Base-by-base conservation (phyloP, 768 basidiomycete species). In the Nidularia sp. region DNA sequence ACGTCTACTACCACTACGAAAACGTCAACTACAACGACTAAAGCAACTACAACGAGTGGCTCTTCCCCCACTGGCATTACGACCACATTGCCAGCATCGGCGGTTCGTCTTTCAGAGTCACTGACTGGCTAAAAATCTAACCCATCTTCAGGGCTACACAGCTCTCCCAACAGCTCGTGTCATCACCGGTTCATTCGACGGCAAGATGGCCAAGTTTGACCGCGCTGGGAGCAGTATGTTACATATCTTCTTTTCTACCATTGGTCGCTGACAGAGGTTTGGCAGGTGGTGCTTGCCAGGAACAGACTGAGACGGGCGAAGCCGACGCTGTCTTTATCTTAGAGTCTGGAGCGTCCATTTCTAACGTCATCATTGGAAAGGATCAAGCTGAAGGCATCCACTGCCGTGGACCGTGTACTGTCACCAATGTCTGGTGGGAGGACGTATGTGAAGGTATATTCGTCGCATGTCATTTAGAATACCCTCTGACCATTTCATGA, bases 381-480 rank as follows among this genome's bases (percentile, higher is more conserved):
- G 58, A 57, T 36, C 64, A 66, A 53, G 63, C 64, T 41, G 64
- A 66, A 52, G 64, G 62, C 45, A 66, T 66, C 31, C 64, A 66
- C 50, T 66, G 64, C 39, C 61, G 61, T 49, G 64, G 64, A 9
- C 53, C 64, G 7, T 66, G 64, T 45, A 64, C 61, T 18, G 61
- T 66, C 7, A 66, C 63, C 12, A 66, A 66, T 34, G 64, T 66
- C 44, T 66, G 64, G 63, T 64, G 61, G 62, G 64, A 66, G 48
- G 64, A 66, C 52, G 64, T 66, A 49, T 66, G 64, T 39, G 64
- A 66, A 54, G 64, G 63, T 66, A 47, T 32, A 49, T 25, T 47
- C 46, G 12, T 18, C 18, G 18, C 18, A 18, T 18, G 18, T 6
- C 18, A 44, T 48, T 32, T 22, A 13, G 4, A 34, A 44, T n/a